Base-by-base conservation (phyloP, 2,329 filamentous ascomycete species). In the Colletotrichum truncatum region DNA sequence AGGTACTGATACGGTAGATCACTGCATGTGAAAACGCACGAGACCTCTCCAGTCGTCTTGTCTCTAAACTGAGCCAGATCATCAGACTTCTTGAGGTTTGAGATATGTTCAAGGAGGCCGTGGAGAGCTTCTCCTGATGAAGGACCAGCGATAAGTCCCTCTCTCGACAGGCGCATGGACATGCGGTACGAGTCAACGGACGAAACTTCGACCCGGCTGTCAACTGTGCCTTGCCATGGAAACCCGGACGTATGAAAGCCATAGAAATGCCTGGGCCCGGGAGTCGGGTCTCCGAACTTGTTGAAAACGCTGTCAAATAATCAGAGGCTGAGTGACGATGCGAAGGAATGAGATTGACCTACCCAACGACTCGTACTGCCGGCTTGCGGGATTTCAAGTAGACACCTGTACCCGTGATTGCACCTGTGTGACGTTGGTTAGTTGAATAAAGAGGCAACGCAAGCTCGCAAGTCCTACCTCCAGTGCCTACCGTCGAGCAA, bases 1-100 rank as follows among this genome's bases (percentile, higher is more conserved):
- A 65, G 14, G 16, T 65, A 65, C 11, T 65, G 62, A 23, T 65
- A 65, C 2, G 62, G 62, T 11, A 65, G 56, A 10, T 65, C 62
- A 28, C 62, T 54, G 49, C 62, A 65, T 10, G 62, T 60, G 34
- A 65, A 65, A 4, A 65, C 56, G 21, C 55, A 60, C 6, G 55
- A 61, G 8, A 65, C 25, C 8, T 65, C 26, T 5, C 62, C 62
- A 0, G 23, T 61, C 10, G 12, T 21, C 1, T 21, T 16, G 8
- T 61, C 48, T 23, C 12, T 32, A 1, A 63, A 11, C 9, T 30
- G 18, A 1, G 9, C 12, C 1, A 60, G 16, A 2, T 2, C 7
- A 2, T 16, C 9, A 3, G 26, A 14, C 0, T 32, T 25, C 8
- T 49, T 54, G 7, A 60, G n/a, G 9, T 26, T 12, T 1, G 12